phyloP scores from a whole-genome alignment of 495 filamentous ascomycete genomes.

The Bacidia rubella region DNA sequence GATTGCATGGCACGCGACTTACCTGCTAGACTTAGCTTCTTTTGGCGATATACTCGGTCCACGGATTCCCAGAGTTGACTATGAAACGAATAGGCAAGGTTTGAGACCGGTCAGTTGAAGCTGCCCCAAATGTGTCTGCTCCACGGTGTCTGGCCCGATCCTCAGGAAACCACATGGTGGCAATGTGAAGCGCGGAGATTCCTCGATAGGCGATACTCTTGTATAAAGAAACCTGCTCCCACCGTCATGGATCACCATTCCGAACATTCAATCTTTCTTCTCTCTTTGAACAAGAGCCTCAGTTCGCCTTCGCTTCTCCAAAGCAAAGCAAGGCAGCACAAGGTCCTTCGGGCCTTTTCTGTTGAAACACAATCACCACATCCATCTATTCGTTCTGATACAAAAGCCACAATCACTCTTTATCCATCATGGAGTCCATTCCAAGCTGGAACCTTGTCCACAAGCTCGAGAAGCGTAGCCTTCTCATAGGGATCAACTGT shows the following conservation, averaged over 20 bases:
- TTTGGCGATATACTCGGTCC: background rate
- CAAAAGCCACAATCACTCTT: background rate
- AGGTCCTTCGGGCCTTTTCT: background rate
- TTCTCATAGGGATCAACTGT: constrained; percentile 37
- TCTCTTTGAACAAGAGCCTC: background rate
- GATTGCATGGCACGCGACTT: background rate
- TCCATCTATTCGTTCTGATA: background rate
- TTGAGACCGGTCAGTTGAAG: background rate
- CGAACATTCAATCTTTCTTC: background rate
- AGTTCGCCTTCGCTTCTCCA: background rate
- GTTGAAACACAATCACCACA: background rate
- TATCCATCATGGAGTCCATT: constrained; percentile 21
- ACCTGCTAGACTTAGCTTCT: background rate
- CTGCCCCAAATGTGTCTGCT: background rate
- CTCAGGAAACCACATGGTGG: background rate
- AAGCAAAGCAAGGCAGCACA: background rate
- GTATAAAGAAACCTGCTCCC: background rate
- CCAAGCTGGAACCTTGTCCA: constrained; percentile 45
- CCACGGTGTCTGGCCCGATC: background rate
- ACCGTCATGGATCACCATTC: background rate
- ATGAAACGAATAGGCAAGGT: background rate
- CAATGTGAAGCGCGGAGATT: background rate
- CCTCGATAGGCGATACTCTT: background rate
- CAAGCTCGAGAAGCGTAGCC: constrained; percentile 41
- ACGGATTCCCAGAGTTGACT: background rate